Base-by-base conservation (phyloP, 148 eudicot genomes). In the Camellia lanceoleosa region DNA sequence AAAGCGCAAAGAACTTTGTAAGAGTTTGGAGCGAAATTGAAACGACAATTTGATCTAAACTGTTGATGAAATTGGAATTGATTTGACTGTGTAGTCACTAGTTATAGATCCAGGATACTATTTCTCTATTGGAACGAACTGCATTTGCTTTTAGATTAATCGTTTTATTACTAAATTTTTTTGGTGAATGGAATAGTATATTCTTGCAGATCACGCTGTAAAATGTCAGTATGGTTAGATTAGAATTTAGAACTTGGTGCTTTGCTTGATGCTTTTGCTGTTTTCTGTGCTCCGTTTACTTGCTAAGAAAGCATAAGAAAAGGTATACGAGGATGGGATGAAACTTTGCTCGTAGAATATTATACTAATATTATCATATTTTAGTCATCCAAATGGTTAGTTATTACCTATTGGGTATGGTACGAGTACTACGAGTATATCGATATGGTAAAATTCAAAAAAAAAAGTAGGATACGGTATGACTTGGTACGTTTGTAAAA, bases 1-100 rank as follows among this genome's bases (percentile, higher is more conserved):
- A 38, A 56, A 47, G 76, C 63, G 63, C 63, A 54, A 73, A 72
- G 61, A 72, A 44, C 47, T 23, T 14, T 9, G 16, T 55, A 38
- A 38, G 5, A 52, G 5, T 38, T 18, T 13, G 54, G 59, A 7
- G 30, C 47, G 18, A 47, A 49, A n/a, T 76, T 63, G 38, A 62
- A 3, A 76, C 38, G 1, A 30, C 38, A 30, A 30, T 30, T 30
- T 30, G 59, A 64, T 68, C 12, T 20, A 62, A 12, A 12, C 38
- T 44, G 52, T 69, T 69, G 73, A 7, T 69, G 54, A 69, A 69
- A 44, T 76, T 76, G 58, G n/a, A 62, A 62, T 9, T 62, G 42
- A 49, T 61, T 46, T 46, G 43, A 76, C 12, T 14, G 19, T 76
- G 69, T 46, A 47, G 67, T 62, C 38, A 30, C 38, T 30, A 30